phyloP scores from a whole-genome alignment of 495 filamentous ascomycete species.

The Neurospora sp. region DNA sequence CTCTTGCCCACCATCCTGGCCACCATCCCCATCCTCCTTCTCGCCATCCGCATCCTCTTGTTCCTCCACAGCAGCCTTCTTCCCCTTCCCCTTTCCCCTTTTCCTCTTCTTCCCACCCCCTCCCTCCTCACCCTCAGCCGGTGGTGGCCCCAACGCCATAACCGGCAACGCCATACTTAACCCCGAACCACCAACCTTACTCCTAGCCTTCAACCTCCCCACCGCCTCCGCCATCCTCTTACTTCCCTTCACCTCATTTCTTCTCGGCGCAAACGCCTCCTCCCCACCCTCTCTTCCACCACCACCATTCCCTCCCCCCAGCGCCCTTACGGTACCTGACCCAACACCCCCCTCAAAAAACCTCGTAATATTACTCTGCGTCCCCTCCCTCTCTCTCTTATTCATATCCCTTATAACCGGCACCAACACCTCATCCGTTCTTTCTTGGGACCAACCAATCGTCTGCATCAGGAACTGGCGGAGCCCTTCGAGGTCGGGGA shows the following conservation, averaged over 20 bases:
- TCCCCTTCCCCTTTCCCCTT: neutral
- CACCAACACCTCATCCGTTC: constrained; percentile 88
- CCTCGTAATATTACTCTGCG: constrained; percentile 90
- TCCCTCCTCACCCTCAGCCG: no score
- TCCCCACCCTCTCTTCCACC: neutral
- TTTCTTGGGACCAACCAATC: constrained; percentile 82
- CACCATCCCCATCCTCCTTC: constrained; percentile 15
- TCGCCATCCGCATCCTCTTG: constrained; percentile 10
- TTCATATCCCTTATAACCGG: constrained; percentile 96
- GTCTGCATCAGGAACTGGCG: constrained; percentile 84
- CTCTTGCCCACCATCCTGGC: constrained; percentile 7
- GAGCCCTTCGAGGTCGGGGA: constrained; percentile 81
- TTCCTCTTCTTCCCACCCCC: constrained; percentile 11
- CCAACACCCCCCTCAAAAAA: constrained; percentile 49
- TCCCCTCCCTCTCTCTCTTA: constrained; percentile 71
- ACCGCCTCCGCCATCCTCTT: constrained; percentile 80
- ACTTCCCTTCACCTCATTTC: constrained; percentile 44
- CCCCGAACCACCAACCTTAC: neutral
- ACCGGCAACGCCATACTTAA: constrained; percentile 16
- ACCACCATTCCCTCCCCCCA: no score
- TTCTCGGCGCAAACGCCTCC: constrained; percentile 71
- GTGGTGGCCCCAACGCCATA: neutral
- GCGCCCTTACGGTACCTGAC: no score
- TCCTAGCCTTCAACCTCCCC: constrained; percentile 46
- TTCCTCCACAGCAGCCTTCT: constrained; percentile 13